These are phyloP conservation scores for Mortierella sp. DNA, from an alignment of 371 early-diverging fungal species.

Conservation along the genomic window DNA sequence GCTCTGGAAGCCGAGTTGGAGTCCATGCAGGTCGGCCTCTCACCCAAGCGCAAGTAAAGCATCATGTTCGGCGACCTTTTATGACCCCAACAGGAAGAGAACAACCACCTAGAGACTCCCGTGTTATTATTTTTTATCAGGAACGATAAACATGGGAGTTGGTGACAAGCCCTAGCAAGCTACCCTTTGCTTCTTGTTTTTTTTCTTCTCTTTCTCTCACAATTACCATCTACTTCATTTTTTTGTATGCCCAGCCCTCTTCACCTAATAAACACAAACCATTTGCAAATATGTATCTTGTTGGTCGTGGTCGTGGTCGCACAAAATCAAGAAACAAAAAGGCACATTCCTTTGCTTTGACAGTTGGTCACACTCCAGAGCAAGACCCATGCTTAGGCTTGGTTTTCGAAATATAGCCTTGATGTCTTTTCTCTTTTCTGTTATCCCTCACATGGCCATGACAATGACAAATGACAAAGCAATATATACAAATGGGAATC, in stretches of 20 bases:
- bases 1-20: constrained; percentile 88
- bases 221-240: not conserved
- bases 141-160: not conserved
- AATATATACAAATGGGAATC: not conserved
- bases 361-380: not conserved
- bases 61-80: not conserved
- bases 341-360: not conserved
- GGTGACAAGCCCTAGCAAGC: too few relatives aligned
- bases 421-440: not conserved
- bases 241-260: not conserved
- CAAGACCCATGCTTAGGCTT: too few relatives aligned
- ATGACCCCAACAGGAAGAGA: not conserved
- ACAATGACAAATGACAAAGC: not conserved
- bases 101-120: too few relatives aligned
- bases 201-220: not conserved
- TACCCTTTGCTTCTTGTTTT: not conserved
- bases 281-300: not conserved
- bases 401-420: too few relatives aligned
- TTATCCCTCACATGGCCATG: not conserved
- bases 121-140: too few relatives aligned
- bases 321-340: not conserved
- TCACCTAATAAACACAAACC: not conserved
- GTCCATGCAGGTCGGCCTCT: constrained; percentile 65
- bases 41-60: constrained; percentile 58
- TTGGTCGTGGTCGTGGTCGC: not conserved